Evolutionary conservation across 331 rosid species (phyloP), one percentile per base, ranked within the genome.

Genomic region (Arachis monticola): DNA sequence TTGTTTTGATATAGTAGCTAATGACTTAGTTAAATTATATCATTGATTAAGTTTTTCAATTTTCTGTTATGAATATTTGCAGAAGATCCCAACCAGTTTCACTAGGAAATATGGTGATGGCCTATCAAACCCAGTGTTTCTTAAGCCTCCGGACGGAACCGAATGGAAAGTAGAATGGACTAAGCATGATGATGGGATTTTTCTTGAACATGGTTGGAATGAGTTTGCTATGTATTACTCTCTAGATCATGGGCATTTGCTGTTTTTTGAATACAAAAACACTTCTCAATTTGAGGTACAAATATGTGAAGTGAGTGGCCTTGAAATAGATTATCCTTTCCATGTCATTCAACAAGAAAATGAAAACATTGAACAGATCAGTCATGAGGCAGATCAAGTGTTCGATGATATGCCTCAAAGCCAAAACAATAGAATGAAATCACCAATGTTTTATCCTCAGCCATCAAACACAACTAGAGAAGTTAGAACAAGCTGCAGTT

Each of bases 81-180:
- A 79, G 79, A 66, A 8, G 35, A 52, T 82, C 14, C 86, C 77
- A 51, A 38, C 13, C 53, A 52, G 44, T 6, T 74, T 74, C 57
- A 22, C 32, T 10, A 73, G 2, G 41, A 79, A 56, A 61, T 79
- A 48, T 42, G 74, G 76, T 7, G 56, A 3, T 5, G 70, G 27
- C 4, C 14, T 81, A 11, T 14, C 84, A 69, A 60, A 76, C 5
- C 47, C 56, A 0, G 63, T 77, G 38, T 72, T 40, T 31, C 75
- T 84, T 4, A 77, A 79, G 47, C 76, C 78, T 77, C 84, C 87
- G 1, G 61, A 40, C 42, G 77, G 80, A 30, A 58, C 14, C 3
- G 10, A 76, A 46, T 82, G 88, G 86, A 56, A 63, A 52, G 44
- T 82, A 6, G 32, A 61, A 22, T 5, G 70, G 75, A 77, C 11